These are phyloP conservation scores for Hypoxylon sp. DNA, from an alignment of 2,329 filamentous ascomycete genomes.

Conservation along the genomic window DNA sequence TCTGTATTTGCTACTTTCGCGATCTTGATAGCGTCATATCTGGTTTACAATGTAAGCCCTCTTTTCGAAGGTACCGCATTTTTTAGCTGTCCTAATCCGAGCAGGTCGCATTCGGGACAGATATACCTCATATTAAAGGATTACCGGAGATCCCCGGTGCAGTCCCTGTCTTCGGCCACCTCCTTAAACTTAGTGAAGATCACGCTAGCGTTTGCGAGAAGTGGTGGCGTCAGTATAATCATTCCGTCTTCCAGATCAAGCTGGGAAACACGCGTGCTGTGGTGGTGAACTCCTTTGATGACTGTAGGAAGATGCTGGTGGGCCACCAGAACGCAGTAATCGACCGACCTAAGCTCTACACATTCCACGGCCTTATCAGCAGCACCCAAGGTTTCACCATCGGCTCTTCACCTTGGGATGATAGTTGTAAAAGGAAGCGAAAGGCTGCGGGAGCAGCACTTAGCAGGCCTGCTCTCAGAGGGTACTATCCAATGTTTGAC, in stretches of 20 bases:
- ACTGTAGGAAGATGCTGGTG: constrained; percentile 66
- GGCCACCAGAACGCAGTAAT: constrained; percentile 66
- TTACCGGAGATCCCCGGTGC: constrained; percentile 63
- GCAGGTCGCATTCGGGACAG: constrained; percentile 56
- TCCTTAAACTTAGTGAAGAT: constrained; percentile 66
- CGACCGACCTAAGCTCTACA: constrained; percentile 65
- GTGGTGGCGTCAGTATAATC: constrained; percentile 64
- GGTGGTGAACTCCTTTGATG: constrained; percentile 67
- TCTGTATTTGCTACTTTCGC: neutral
- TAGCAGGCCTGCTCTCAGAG: constrained; percentile 61
- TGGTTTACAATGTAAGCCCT: neutral
- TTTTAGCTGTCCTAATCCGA: neutral
- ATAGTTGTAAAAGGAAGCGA: constrained; percentile 67
- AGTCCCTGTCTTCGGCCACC: constrained; percentile 65
- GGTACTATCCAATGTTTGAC: constrained; percentile 68
- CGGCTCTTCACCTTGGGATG: constrained; percentile 67
- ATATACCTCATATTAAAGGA: constrained; percentile 65
- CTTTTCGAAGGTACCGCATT: neutral
- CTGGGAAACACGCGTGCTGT: constrained; percentile 68
- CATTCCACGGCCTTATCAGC: constrained; percentile 68
- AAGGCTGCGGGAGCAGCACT: constrained; percentile 66
- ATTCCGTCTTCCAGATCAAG: constrained; percentile 66
- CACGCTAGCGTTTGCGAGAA: constrained; percentile 66
- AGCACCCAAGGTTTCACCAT: constrained; percentile 69
- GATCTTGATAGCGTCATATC: neutral